Evolutionary conservation across 176 grass and related monocot genomes (phyloP).

Genomic region (Elaeis guineensis): DNA sequence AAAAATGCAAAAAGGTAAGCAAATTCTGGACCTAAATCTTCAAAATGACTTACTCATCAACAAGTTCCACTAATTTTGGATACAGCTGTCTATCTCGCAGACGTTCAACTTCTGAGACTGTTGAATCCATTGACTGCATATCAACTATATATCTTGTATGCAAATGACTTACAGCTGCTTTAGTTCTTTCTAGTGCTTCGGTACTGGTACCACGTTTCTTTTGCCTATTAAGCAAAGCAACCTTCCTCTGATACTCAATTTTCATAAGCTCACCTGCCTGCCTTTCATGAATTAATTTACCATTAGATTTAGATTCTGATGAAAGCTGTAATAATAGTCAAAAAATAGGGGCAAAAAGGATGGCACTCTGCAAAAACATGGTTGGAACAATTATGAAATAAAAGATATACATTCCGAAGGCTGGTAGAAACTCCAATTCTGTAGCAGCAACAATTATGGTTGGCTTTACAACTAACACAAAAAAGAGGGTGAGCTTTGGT

Average conservation of each 20-base stretch:
- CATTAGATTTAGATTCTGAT: neutral
- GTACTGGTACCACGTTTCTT: slow-evolving; percentile 63
- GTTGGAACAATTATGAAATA: too few species aligned
- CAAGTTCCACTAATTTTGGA: slow-evolving; percentile 65
- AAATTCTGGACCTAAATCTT: neutral
- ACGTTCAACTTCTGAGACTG: slow-evolving; percentile 88
- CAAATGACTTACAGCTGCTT: slow-evolving; percentile 94
- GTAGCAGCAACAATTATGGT: too few species aligned
- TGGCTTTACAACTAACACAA: too few species aligned
- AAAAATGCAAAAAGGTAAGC: too few species aligned
- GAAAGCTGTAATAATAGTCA: neutral
- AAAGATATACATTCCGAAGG: too few species aligned
- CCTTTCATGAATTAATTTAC: slow-evolving; percentile 1
- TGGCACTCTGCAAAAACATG: too few species aligned
- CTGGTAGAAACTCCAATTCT: too few species aligned
- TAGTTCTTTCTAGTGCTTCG: slow-evolving; percentile 87
- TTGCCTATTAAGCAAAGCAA: slow-evolving; percentile 89
- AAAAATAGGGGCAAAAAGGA: too few species aligned
- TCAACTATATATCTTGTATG: slow-evolving; percentile 95
- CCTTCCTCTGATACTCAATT: slow-evolving; percentile 96
- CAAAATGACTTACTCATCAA: slow-evolving; percentile 55
- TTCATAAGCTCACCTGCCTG: slow-evolving; percentile 94
- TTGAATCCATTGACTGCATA: slow-evolving; percentile 99
- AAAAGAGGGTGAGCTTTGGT: too few species aligned
- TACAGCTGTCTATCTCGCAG: slow-evolving; percentile 84